Evolutionary conservation across 2,329 filamentous ascomycete genomes (phyloP).

Genomic region (Cytospora chrysosperma): DNA sequence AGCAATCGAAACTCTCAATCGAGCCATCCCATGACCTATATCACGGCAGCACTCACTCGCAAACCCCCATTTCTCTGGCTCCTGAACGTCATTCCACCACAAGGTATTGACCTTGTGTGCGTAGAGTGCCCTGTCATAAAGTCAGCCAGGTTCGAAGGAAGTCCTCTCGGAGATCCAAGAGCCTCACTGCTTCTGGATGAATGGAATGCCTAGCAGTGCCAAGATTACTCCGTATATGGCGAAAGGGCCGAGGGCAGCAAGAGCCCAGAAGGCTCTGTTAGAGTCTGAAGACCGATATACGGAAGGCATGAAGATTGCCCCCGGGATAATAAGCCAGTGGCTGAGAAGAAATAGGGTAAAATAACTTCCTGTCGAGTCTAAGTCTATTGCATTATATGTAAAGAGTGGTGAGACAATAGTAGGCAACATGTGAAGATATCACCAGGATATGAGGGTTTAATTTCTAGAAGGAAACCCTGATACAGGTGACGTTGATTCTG

Average conservation of each 20-base stretch:
- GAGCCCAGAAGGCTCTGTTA: constrained; percentile 49
- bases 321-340: neutral
- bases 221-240: constrained; percentile 67
- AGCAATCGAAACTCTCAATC: neutral
- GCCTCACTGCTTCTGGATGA: constrained; percentile 76
- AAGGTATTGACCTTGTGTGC: constrained; percentile 75
- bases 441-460: neutral
- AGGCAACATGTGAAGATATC: constrained; percentile 1
- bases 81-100: constrained; percentile 69
- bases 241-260: constrained; percentile 52
- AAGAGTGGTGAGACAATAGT: neutral
- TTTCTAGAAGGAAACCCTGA: neutral
- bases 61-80: constrained; percentile 83
- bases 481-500: neutral
- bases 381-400: neutral
- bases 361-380: neutral
- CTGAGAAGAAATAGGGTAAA: neutral
- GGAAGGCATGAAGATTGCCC: neutral
- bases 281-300: constrained; percentile 25
- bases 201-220: constrained; percentile 63
- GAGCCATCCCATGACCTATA: neutral
- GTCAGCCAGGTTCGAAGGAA: neutral
- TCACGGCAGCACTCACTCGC: constrained; percentile 56
- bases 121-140: constrained; percentile 69
- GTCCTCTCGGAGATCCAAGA: neutral